Conservation (phyloP, 495 filamentous ascomycete species). For the Clavariopsis aquatica region DNA sequence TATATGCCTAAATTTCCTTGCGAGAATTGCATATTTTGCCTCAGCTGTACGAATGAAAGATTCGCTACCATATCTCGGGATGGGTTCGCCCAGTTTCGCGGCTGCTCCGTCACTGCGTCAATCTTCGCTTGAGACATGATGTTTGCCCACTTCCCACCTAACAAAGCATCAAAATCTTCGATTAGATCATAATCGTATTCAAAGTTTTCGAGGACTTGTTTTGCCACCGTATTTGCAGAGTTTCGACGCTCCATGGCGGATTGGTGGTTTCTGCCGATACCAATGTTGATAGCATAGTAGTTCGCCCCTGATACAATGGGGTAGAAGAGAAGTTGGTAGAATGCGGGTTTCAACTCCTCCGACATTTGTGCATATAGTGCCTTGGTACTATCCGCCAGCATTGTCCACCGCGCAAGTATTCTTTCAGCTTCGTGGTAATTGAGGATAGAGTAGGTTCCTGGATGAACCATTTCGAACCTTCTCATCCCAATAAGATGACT, state of each 20-base stretch:
- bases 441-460: conserved; percentile 16
- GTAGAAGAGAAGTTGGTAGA: conserved; percentile 25
- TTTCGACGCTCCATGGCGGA: conserved; percentile 18
- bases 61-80: conserved; percentile 20
- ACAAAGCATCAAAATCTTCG: conserved; percentile 16
- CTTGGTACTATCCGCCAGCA: conserved; percentile 10
- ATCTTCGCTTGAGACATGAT: conserved; percentile 29
- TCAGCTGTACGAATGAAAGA: conserved; percentile 15
- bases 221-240: conserved; percentile 18
- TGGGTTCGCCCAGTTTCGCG: conserved; percentile 25
- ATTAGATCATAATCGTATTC: conserved; percentile 23
- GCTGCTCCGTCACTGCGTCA: conserved; percentile 15
- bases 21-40: conserved; percentile 25
- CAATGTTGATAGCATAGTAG: conserved; percentile 14
- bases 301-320: conserved; percentile 24
- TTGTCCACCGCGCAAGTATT: conserved; percentile 7
- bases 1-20: conserved; percentile 26
- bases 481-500: conserved; percentile 23
- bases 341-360: conserved; percentile 4
- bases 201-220: conserved; percentile 17
- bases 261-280: conserved; percentile 16
- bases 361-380: conserved; percentile 9
- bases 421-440: conserved; percentile 31
- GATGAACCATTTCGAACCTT: conserved; percentile 19
- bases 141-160: conserved; percentile 27